Base-by-base conservation (phyloP, 1,284 basidiomycete species). In the Apiotrichum brassicae region DNA sequence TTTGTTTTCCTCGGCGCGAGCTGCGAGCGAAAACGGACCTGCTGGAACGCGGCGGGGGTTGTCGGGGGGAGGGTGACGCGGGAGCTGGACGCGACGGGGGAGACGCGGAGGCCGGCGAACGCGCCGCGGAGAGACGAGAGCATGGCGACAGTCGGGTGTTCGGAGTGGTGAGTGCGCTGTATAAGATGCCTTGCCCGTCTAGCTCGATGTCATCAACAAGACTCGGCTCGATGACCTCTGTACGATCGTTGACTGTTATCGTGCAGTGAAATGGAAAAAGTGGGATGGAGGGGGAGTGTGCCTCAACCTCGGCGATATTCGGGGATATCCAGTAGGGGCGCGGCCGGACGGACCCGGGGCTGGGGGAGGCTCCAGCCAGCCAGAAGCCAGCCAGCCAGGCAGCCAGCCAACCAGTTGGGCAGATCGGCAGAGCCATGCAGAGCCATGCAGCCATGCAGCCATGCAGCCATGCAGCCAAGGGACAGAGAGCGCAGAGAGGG, bases 1-100 rank as follows among this genome's bases (percentile, higher is more conserved):
- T 88, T 85, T 48, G 88, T 83, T 49, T 83, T 78, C 43, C 83
- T 80, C 4, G 92, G 92, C 0, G 89, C 89, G 12, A 97, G 81
- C 61, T 87, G 81, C 30, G 76, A 73, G 14, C 78, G 75, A 59
- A 66, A 70, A 24, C 77, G 67, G 22, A 74, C 68, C 40, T 73
- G 72, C 14, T 56, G 30, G 51, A 34, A 12, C 6, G 48, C 22
- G 24, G 38, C 5, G 38, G 22, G 36, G 32, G 23, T 23, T 19
- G 19, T 23, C 42, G 43, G 9, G 37, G 45, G 38, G 41, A 44
- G 26, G 25, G 49, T 46, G 38, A 28, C 23, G 49, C 37, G 43
- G 40, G 43, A 43, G 26, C 34, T 24, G 30, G 40, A 37, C 32
- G 50, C 44, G 41, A 30, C 18, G 43, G 53, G 36, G 34, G 34